Evolutionary conservation across 1,284 basidiomycete species (phyloP).

Genomic region (Inonotus hispidus): DNA sequence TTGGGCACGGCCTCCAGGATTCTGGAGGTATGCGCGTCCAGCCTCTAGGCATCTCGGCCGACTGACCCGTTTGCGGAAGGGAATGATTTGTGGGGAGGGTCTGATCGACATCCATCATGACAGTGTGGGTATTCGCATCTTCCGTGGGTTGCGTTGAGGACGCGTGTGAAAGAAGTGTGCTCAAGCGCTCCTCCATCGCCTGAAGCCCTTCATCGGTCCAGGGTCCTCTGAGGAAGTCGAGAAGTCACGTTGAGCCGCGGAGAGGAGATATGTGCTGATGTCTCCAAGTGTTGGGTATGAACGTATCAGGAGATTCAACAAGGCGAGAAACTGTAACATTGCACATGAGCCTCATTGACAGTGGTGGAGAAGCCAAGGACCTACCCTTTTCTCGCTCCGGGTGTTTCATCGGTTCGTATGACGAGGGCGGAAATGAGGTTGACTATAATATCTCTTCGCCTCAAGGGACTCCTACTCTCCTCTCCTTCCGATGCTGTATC

Average conservation of each 20-base stretch:
- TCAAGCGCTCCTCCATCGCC: constrained; percentile 52
- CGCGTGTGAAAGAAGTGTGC: constrained; percentile 30
- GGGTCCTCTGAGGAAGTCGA: constrained; percentile 22
- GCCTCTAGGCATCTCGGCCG: constrained; percentile 31
- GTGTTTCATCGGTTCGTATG: constrained; percentile 26
- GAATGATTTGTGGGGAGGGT: background rate
- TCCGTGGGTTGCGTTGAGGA: background rate
- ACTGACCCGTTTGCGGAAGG: background rate
- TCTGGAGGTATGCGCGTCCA: constrained; percentile 45
- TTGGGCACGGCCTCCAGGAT: constrained; percentile 59
- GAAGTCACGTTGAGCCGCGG: constrained; percentile 6
- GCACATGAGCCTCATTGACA: background rate
- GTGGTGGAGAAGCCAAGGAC: constrained; percentile 17
- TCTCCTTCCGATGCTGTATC: constrained; percentile 25
- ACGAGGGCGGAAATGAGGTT: constrained; percentile 45
- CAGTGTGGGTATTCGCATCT: background rate
- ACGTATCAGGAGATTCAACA: constrained; percentile 37
- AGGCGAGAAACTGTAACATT: constrained; percentile 20
- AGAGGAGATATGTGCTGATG: constrained; percentile 24
- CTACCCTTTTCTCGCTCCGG: constrained; percentile 34
- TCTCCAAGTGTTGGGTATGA: constrained; percentile 33
- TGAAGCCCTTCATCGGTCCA: constrained; percentile 45
- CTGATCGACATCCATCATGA: background rate
- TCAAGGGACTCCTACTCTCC: constrained; percentile 29
- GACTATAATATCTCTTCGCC: constrained; percentile 38